phyloP scores from a whole-genome alignment of 371 early-diverging fungal species.

The Mucor circinelloides region DNA sequence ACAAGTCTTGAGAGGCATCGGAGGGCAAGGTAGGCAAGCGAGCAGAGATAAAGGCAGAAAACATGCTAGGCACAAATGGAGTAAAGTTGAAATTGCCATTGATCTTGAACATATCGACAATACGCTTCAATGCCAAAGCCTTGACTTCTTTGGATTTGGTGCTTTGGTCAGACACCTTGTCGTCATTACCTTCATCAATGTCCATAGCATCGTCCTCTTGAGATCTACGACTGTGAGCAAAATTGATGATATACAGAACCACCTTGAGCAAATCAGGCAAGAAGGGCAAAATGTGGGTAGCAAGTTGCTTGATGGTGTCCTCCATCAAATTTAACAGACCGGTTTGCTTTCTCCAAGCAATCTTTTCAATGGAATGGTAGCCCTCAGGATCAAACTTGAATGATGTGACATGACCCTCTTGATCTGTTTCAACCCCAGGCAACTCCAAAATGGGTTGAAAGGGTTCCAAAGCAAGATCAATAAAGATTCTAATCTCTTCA shows the following conservation, averaged over 20 bases:
- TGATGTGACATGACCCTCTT: conserved; percentile 13
- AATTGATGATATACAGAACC: conserved; percentile 68
- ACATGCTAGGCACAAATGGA: conserved; percentile 78
- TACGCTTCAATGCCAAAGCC: conserved; percentile 70
- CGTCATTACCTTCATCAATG: conserved; percentile 27
- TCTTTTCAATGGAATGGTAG: conserved; percentile 24
- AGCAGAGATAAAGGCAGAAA: conserved; percentile 64
- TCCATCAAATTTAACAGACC: conserved; percentile 81
- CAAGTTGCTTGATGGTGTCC: conserved; percentile 84
- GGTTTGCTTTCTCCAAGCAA: conserved; percentile 70
- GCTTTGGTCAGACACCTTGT: conserved; percentile 35
- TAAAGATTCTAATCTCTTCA: conserved; percentile 70
- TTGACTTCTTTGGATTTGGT: conserved; percentile 61
- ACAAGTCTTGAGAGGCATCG: conserved; percentile 87
- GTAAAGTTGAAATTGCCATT: conserved; percentile 70
- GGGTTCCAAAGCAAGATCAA: conserved; percentile 81
- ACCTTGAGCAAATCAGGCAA: conserved; percentile 70
- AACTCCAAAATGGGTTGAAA: conserved; percentile 54
- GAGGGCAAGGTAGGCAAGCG: conserved; percentile 70
- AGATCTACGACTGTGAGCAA: conserved; percentile 45
- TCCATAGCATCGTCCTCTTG: conserved; percentile 32
- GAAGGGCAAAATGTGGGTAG: conserved; percentile 68
- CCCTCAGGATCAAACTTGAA: conserved; percentile 28
- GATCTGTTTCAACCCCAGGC: conserved; percentile 30
- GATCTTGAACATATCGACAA: conserved; percentile 77